Evolutionary conservation across 164 flowering plant species (phyloP).

Genomic region (Annona cherimola): DNA sequence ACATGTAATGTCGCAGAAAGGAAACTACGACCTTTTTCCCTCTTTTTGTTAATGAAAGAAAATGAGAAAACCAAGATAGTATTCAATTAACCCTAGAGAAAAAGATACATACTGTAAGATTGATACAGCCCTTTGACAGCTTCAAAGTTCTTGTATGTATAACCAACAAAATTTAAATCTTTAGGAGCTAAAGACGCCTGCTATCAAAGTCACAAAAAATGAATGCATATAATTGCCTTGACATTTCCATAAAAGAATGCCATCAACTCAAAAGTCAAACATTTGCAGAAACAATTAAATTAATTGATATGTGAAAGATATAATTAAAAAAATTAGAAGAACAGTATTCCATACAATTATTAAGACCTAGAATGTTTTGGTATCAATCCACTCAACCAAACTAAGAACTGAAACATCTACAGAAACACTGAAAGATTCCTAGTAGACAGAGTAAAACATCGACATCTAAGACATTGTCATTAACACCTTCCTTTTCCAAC

Average conservation of each 20-base stretch:
- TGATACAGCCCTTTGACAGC: constrained; percentile 53
- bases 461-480: too few relatives aligned
- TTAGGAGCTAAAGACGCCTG: constrained; percentile 55
- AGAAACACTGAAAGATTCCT: too few relatives aligned
- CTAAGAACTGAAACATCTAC: too few relatives aligned
- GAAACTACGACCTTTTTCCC: neutral
- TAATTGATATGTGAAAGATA: too few relatives aligned
- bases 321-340: too few relatives aligned
- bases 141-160: constrained; percentile 80
- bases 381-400: too few relatives aligned
- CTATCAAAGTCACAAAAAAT: neutral
- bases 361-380: too few relatives aligned
- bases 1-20: neutral
- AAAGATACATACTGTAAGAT: constrained; percentile 34
- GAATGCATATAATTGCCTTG: neutral
- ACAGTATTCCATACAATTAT: too few relatives aligned
- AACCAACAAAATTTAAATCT: constrained; percentile 81
- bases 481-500: too few relatives aligned
- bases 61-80: neutral
- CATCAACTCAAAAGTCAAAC: neutral
- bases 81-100: neutral
- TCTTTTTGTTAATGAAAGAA: neutral
- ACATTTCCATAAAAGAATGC: neutral
- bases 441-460: too few relatives aligned
- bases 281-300: too few relatives aligned